Evolutionary conservation across 495 filamentous ascomycete species (phyloP).

Genomic region (Clohesyomyces aquaticus): DNA sequence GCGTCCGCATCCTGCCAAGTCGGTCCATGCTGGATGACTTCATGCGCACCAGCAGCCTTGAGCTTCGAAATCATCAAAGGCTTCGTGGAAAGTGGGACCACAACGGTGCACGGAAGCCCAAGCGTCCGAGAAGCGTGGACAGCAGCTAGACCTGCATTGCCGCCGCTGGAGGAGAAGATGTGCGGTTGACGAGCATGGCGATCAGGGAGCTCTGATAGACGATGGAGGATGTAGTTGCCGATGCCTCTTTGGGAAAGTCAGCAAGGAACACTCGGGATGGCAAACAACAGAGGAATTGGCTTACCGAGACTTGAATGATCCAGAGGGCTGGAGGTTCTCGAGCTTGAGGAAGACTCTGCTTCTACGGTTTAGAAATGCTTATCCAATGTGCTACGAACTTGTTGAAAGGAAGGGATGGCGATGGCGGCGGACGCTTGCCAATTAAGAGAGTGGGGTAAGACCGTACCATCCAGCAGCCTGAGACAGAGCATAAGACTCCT

Average conservation of each 20-base stretch:
- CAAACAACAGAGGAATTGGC: slow-evolving; percentile 5
- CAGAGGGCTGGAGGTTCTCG: slow-evolving; percentile 88
- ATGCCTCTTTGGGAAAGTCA: slow-evolving; percentile 61
- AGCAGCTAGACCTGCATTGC: slow-evolving; percentile 91
- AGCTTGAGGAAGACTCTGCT: slow-evolving; percentile 82
- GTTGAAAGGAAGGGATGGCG: slow-evolving; percentile 4
- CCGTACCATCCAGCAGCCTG: slow-evolving; percentile 71
- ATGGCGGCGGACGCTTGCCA: not conserved
- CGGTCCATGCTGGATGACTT: slow-evolving; percentile 71
- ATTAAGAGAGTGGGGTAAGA: not conserved
- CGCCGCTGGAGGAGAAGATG: slow-evolving; percentile 87
- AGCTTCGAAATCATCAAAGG: slow-evolving; percentile 76
- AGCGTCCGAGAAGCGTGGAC: slow-evolving; percentile 74
- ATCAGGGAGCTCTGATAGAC: slow-evolving; percentile 50
- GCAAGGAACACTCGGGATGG: slow-evolving; percentile 6
- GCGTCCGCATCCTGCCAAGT: slow-evolving; percentile 79
- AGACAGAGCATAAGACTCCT: slow-evolving; percentile 69
- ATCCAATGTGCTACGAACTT: slow-evolving; percentile 11
- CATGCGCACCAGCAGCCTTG: slow-evolving; percentile 64
- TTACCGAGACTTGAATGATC: slow-evolving; percentile 93
- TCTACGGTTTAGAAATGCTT: slow-evolving; percentile 45
- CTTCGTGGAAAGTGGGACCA: slow-evolving; percentile 71
- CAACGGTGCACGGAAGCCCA: slow-evolving; percentile 76
- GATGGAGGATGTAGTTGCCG: slow-evolving; percentile 73
- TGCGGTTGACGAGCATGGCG: slow-evolving; percentile 55